Evolutionary conservation across 31 red algal species (phyloP).

Genomic region (Endocladia muricata): DNA sequence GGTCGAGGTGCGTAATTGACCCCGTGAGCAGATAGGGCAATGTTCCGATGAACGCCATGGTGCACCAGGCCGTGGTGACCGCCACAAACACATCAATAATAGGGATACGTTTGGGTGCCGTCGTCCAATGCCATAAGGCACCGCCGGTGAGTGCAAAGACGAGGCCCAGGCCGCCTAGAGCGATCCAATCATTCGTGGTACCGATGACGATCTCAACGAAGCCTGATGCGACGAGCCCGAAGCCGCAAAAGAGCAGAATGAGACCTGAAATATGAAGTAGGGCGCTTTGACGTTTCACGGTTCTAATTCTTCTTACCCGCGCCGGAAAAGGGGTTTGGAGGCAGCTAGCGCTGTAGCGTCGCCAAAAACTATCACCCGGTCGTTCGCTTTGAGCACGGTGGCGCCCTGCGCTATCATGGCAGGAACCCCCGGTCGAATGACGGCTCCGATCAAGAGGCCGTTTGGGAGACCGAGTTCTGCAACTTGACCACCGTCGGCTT

Average conservation of each 20-base stretch:
- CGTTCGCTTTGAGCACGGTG: background rate
- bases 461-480: background rate
- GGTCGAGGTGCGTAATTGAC: background rate
- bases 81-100: background rate
- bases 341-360: background rate
- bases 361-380: background rate
- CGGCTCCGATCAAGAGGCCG: background rate
- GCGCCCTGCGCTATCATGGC: background rate
- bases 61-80: background rate
- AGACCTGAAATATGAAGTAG: background rate
- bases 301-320: too few species aligned
- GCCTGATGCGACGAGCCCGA: background rate
- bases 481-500: background rate
- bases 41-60: background rate
- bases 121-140: background rate
- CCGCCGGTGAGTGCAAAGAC: background rate
- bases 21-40: constrained; percentile 5
- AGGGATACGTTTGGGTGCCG: background rate
- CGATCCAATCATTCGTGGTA: background rate
- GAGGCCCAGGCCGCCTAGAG: background rate
- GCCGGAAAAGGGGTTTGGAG: background rate
- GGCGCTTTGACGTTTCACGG: background rate
- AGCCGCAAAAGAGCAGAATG: background rate
- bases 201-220: background rate
- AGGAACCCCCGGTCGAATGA: background rate